These are phyloP conservation scores for Musa troglodytarum DNA, from an alignment of 176 grass and related monocot species.

Conservation along the genomic window DNA sequence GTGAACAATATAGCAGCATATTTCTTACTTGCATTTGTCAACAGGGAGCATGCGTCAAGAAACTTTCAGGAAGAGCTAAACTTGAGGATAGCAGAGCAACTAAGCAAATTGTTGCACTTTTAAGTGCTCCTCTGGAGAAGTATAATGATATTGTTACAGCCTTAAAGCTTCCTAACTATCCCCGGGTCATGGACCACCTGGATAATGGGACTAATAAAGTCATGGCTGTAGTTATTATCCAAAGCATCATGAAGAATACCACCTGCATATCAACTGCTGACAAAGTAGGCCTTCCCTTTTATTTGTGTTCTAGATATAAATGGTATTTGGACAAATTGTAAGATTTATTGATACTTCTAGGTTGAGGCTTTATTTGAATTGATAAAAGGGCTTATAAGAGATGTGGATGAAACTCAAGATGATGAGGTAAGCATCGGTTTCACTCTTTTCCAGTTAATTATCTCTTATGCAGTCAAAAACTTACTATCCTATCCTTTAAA, in stretches of 20 bases:
- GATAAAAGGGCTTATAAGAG: constrained; percentile 94
- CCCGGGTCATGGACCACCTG: constrained; percentile 93
- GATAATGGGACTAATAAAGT: constrained; percentile 97
- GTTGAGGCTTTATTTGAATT: constrained; percentile 86
- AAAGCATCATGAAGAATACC: constrained; percentile 99
- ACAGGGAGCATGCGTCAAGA: constrained; percentile 98
- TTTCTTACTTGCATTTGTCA: constrained; percentile 18
- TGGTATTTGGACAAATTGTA: neutral
- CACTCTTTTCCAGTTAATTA: constrained; percentile 1
- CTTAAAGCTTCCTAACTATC: constrained; percentile 96
- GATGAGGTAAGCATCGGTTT: constrained; percentile 51
- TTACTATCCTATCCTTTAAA: neutral
- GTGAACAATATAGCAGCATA: neutral
- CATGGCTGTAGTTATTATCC: constrained; percentile 93
- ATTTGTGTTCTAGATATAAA: constrained; percentile 9
- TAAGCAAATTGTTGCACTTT: constrained; percentile 96
- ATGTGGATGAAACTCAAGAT: constrained; percentile 74
- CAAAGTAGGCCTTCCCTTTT: constrained; percentile 51
- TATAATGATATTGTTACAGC: constrained; percentile 96
- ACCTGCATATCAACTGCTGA: constrained; percentile 86
- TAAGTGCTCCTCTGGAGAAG: constrained; percentile 95
- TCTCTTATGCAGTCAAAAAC: neutral
- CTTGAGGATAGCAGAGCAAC: constrained; percentile 91
- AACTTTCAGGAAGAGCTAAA: constrained; percentile 86
- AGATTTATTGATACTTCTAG: constrained; percentile 37